A percentile compares a stretch with the other conserved stretches of the same genome.
These are phyloP conservation scores for Calonectria fujianensis DNA, from an alignment of 2,329 filamentous ascomycete genomes.

Conservation along the genomic window DNA sequence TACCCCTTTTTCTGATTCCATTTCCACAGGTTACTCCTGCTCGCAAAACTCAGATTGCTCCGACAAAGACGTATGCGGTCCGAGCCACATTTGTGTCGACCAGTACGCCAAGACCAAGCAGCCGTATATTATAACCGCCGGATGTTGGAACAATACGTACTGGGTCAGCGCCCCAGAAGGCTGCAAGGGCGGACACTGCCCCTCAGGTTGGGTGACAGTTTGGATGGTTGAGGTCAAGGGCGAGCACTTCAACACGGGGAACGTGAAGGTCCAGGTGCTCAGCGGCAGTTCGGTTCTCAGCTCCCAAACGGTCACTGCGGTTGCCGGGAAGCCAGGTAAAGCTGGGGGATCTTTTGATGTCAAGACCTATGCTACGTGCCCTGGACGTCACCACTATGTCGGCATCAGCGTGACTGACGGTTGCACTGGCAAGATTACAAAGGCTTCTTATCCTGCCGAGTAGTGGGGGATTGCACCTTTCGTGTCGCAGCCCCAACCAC, in stretches of 20 bases:
- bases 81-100: slow-evolving; percentile 21
- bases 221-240: slow-evolving; percentile 28
- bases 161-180: slow-evolving; percentile 26
- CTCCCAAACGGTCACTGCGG: background rate
- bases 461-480: background rate
- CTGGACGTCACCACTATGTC: background rate
- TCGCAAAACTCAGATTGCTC: slow-evolving; percentile 8
- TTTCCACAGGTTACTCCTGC: slow-evolving; percentile 3
- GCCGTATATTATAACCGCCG: slow-evolving; percentile 12
- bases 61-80: slow-evolving; percentile 3
- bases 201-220: slow-evolving; percentile 9
- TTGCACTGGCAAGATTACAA: slow-evolving; percentile 3
- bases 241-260: slow-evolving; percentile 27
- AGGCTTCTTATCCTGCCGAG: slow-evolving; percentile 6
- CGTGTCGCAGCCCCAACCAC: background rate
- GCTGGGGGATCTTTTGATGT: slow-evolving; percentile 26
- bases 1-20: background rate
- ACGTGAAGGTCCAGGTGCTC: slow-evolving; percentile 19
- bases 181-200: slow-evolving; percentile 4
- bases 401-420: slow-evolving; percentile 22
- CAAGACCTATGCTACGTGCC: slow-evolving; percentile 14
- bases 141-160: slow-evolving; percentile 28
- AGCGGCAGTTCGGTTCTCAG: background rate
- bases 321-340: slow-evolving; percentile 23
- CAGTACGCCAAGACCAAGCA: slow-evolving; percentile 18